A percentile compares a stretch with the other conserved stretches of the same genome.
These are phyloP conservation scores for Trametes versicolor DNA, from an alignment of 1,284 basidiomycete genomes.

Conservation along the genomic window DNA sequence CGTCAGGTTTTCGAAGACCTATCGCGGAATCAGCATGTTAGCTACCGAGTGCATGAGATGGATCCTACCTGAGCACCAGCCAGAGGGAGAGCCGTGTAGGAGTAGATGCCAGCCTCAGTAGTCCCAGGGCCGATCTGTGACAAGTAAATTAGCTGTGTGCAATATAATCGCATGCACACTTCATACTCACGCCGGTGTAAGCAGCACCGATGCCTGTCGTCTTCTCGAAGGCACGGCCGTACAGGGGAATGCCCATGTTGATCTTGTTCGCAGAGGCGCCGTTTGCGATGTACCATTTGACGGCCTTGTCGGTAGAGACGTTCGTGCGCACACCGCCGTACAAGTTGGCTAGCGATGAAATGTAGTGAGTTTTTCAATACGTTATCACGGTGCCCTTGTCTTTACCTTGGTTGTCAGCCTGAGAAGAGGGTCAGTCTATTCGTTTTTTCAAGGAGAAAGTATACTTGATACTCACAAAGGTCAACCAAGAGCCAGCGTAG, in stretches of 20 bases:
- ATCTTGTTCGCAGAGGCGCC: slow-evolving; percentile 83
- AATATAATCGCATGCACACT: neutral
- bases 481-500: slow-evolving; percentile 77
- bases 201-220: slow-evolving; percentile 80
- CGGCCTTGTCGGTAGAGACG: slow-evolving; percentile 78
- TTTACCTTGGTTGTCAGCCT: slow-evolving; percentile 72
- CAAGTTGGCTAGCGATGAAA: slow-evolving; percentile 67
- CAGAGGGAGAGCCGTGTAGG: slow-evolving; percentile 80
- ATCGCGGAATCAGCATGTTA: slow-evolving; percentile 19
- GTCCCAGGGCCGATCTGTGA: slow-evolving; percentile 79
- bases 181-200: slow-evolving; percentile 73
- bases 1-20: slow-evolving; percentile 74
- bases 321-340: slow-evolving; percentile 71
- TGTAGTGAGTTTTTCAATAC: neutral
- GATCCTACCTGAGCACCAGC: slow-evolving; percentile 47
- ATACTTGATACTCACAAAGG: slow-evolving; percentile 45
- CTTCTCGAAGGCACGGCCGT: slow-evolving; percentile 86
- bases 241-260: slow-evolving; percentile 87
- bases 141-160: no score
- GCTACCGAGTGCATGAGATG: no score
- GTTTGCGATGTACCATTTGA: slow-evolving; percentile 69
- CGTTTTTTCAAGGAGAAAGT: no score
- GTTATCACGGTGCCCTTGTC: no score
- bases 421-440: slow-evolving; percentile 16
- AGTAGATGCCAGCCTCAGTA: slow-evolving; percentile 74